A percentile compares a stretch with the other conserved stretches of the same genome.
Evolutionary conservation across 805 yeast genomes (phyloP).

Genomic region (Metschnikowia aberdeeniae): DNA sequence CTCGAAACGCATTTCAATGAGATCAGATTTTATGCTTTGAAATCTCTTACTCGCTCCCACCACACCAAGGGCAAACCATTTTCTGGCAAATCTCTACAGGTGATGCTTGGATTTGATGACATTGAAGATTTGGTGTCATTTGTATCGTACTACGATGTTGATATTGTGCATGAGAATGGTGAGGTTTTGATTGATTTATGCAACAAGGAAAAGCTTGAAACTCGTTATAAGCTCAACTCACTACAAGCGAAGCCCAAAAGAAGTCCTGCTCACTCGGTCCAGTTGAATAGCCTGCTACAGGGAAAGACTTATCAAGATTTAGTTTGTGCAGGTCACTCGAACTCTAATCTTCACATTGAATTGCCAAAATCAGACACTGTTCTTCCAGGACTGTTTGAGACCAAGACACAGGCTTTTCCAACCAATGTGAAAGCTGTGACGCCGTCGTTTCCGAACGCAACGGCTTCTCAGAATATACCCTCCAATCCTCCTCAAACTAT

Average conservation of each 20-base stretch:
- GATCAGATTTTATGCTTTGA: conserved; percentile 67
- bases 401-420: not conserved
- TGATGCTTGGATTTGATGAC: conserved; percentile 66
- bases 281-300: conserved; percentile 26
- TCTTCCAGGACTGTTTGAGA: not conserved
- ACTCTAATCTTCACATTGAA: conserved; percentile 21
- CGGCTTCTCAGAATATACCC: not conserved
- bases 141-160: conserved; percentile 61
- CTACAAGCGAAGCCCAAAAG: conserved; percentile 35
- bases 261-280: conserved; percentile 32
- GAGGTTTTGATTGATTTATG: conserved; percentile 34
- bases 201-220: conserved; percentile 39
- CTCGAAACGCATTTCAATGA: conserved; percentile 79
- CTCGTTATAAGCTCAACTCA: conserved; percentile 36
- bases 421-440: not conserved
- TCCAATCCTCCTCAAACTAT: not conserved
- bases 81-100: conserved; percentile 43
- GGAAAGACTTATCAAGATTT: conserved; percentile 23
- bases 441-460: not conserved
- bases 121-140: conserved; percentile 49
- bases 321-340: conserved; percentile 33
- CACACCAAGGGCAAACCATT: conserved; percentile 72
- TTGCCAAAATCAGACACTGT: not conserved
- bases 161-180: conserved; percentile 29
- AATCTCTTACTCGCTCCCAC: conserved; percentile 58